Evolutionary conservation across 495 filamentous ascomycete species (phyloP).

Genomic region (Daldinia bambusicola): DNA sequence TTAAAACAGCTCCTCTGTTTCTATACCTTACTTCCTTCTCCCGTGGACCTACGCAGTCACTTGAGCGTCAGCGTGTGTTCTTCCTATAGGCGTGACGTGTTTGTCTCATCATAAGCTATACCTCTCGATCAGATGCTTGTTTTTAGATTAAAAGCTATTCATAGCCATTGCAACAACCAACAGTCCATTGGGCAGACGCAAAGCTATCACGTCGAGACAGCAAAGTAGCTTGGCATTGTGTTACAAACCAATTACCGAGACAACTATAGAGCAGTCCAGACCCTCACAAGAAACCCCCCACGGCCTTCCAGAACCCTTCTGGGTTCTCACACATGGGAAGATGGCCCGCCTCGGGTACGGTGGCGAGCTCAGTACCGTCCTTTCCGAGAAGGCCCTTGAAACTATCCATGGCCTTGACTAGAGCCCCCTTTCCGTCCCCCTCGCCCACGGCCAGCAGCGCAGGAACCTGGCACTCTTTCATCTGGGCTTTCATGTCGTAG

Average conservation of each 20-base stretch:
- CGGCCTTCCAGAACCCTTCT: conserved; percentile 68
- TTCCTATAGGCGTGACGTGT: not conserved
- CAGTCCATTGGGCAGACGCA: not conserved
- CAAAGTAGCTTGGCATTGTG: not conserved
- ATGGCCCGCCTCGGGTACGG: conserved; percentile 76
- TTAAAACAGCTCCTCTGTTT: not conserved
- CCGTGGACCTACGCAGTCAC: not conserved
- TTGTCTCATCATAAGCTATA: not conserved
- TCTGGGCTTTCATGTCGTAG: conserved; percentile 74
- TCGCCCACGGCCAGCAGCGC: conserved; percentile 75
- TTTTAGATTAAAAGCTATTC: conserved; percentile 3
- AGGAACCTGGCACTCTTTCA: conserved; percentile 67
- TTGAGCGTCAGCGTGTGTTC: not conserved
- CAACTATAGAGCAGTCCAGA: conserved; percentile 1
- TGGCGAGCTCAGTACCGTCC: conserved; percentile 63
- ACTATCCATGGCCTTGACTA: conserved; percentile 80
- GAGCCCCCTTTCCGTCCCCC: conserved; percentile 71
- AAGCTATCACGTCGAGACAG: not conserved
- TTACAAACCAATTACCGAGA: not conserved
- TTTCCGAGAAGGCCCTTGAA: conserved; percentile 67
- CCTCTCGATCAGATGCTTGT: not conserved
- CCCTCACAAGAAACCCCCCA: conserved; percentile 61
- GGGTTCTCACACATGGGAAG: conserved; percentile 86
- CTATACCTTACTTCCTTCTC: not conserved
- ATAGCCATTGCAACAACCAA: not conserved